phyloP scores from a whole-genome alignment of 176 grass and related monocot species.

The Saccharum spontaneum region DNA sequence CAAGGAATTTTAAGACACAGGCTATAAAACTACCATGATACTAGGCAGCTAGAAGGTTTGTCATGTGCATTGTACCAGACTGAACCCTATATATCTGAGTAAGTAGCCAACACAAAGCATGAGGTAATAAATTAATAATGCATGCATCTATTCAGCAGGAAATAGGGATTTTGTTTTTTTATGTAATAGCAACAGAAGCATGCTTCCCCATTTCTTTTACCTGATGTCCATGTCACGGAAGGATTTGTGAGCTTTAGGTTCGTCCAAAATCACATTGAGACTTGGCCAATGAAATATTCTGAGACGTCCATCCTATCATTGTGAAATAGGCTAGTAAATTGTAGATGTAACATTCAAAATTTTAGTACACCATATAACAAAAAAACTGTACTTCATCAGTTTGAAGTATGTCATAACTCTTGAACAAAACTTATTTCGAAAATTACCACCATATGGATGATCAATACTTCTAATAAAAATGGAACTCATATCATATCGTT shows the following conservation, averaged over 20 bases:
- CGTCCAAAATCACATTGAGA: constrained; percentile 62
- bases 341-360: constrained; percentile 3
- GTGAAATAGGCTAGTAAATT: constrained; percentile 4
- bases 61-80: background rate
- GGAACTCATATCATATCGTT: background rate
- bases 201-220: constrained; percentile 30
- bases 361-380: background rate
- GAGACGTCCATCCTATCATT: constrained; percentile 76
- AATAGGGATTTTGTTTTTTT: background rate
- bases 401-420: background rate
- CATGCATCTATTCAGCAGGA: background rate
- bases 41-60: background rate
- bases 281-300: constrained; percentile 86
- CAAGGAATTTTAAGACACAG: background rate
- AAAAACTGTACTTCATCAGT: background rate
- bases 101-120: background rate
- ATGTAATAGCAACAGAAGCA: background rate
- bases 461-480: background rate
- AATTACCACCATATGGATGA: background rate
- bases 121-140: background rate
- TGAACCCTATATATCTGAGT: constrained; percentile 1
- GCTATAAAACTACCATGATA: background rate
- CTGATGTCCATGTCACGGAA: constrained; percentile 97
- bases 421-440: background rate
- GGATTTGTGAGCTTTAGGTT: constrained; percentile 96